phyloP scores from a whole-genome alignment of 2,329 filamentous ascomycete species.

The Verticillium zaregamsianum region DNA sequence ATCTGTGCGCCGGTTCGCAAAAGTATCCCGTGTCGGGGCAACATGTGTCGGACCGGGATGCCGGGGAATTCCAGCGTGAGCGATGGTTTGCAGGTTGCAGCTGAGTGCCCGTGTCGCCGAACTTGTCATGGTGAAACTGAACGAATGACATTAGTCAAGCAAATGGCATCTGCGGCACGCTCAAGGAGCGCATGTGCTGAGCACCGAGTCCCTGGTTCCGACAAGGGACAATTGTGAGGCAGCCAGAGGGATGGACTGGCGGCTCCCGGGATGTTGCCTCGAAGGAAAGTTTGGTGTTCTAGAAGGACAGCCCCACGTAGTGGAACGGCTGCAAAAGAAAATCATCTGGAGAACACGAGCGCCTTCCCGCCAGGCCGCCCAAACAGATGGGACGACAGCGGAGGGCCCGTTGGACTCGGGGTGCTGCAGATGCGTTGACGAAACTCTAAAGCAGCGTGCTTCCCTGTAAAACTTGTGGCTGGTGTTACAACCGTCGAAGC shows the following conservation, averaged over 20 bases:
- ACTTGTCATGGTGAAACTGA: constrained; percentile 5
- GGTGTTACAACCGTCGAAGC: neutral
- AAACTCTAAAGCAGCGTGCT: constrained; percentile 12
- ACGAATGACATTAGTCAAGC: neutral
- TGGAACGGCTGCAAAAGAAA: constrained; percentile 9
- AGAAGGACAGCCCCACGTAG: constrained; percentile 1
- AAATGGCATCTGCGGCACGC: neutral
- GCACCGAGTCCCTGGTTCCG: neutral
- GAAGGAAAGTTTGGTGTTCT: neutral
- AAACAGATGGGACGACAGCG: constrained; percentile 7
- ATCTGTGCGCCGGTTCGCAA: neutral
- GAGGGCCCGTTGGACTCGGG: neutral
- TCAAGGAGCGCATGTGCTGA: neutral
- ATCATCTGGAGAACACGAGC: constrained; percentile 6
- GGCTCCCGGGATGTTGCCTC: neutral
- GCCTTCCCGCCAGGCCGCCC: constrained; percentile 1
- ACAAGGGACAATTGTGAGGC: neutral
- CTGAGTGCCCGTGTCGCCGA: neutral
- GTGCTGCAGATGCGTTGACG: constrained; percentile 1
- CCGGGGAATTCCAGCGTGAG: constrained; percentile 1
- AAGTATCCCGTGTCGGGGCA: neutral
- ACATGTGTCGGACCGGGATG: constrained; percentile 3
- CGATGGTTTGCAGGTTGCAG: neutral
- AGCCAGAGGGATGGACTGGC: neutral
- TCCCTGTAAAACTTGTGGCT: constrained; percentile 2